Evolutionary conservation across 192 early-diverging fungal species (phyloP), one percentile per base, ranked within the genome.

Genomic region (Coemansia sp.): DNA sequence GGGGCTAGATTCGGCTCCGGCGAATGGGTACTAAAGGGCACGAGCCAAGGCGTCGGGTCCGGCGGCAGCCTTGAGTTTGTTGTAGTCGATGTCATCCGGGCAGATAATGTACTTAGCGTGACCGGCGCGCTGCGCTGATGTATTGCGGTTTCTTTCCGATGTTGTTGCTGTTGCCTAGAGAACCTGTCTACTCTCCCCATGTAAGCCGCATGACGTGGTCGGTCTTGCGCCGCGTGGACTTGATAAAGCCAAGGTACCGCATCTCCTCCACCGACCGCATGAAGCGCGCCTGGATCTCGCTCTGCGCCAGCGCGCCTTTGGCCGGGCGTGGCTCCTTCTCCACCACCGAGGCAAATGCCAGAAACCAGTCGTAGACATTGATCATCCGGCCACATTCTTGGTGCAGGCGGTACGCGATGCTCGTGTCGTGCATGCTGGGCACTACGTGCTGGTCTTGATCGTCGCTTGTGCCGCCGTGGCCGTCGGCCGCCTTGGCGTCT

Each of bases 321-420:
- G 32, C 44, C 3, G 8, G 37, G 7, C 37, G 42, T 17, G 53
- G 34, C 36, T 86, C 85, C 18, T 76, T 74, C 51, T 86, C 82
- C 38, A 94, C 56, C 18, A 92, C 77, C n/a, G 79, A 78, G 10
- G 81, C 70, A 72, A 98, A 98, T 7, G 87, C 85, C 31, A 80
- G 70, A 51, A 84, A 92, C 87, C 88, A 90, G 62, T 98, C 95
- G 55, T 85, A 88, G 32, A 96, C 60, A 56, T 98, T 96, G 64
- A 98, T 94, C 77, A 97, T 67, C 46, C 86, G 79, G 3, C 92
- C 91, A 60, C 88, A 96, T 47, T 96, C 92, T 5, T 87, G 72
- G 67, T 96, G 90, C 10, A 97, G 76, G 35, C 85, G 82, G 58
- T 99, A 99, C 6, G 88, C 64, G 29, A 97, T 88, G 67, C 84